Evolutionary conservation across 805 yeast genomes (phyloP), one percentile per base, ranked within the genome.

Genomic region (Phaffomyces thermotolerans): DNA sequence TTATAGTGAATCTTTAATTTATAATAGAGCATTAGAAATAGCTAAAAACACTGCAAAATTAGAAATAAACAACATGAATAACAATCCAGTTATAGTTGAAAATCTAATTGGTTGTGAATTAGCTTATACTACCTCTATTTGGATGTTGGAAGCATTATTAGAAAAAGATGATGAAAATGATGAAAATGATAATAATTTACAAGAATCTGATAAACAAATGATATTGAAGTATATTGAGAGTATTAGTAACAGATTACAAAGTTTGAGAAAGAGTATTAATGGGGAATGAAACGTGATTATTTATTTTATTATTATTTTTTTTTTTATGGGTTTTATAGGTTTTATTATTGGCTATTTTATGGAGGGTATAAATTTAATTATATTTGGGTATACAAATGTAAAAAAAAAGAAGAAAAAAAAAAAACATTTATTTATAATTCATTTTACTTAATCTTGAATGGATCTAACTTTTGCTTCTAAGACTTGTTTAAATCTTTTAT

Each of bases 21-120:
- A 91, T 64, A 96, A 93, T 54, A 72, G 98, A 39, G 97, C 98
- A 2, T 72, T 91, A 56, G 98, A 91, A 57, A 86, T 90, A 69
- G 85, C 96, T 3, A 77, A 95, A 54, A 79, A 79, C 40, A 96
- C 98, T 1, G 98, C 98, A 0, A 82, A 84, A 44, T 80, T 83
- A 59, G 99, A 91, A 64, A 70, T 89, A 54, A 76, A 74, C 34
- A n/a, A 10, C n/a, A 8, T 38, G 85, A 29, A 38, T 6, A 20
- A 34, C 8, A 41, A 7, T 8, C 17, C 30, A 25, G 12, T 12
- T 3, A 22, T 32, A 20, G 29, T 37, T 14, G 85, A 37, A 56
- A 57, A 83, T 56, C 60, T 85, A 40, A 67, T 70, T 17, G 84
- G 84, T 7, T 90, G 97, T 64, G 96, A 90, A 63, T 65, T 85